These are phyloP conservation scores for Globisporangium iwayamae DNA, from an alignment of 352 stramenopile species.

Conservation along the genomic window DNA sequence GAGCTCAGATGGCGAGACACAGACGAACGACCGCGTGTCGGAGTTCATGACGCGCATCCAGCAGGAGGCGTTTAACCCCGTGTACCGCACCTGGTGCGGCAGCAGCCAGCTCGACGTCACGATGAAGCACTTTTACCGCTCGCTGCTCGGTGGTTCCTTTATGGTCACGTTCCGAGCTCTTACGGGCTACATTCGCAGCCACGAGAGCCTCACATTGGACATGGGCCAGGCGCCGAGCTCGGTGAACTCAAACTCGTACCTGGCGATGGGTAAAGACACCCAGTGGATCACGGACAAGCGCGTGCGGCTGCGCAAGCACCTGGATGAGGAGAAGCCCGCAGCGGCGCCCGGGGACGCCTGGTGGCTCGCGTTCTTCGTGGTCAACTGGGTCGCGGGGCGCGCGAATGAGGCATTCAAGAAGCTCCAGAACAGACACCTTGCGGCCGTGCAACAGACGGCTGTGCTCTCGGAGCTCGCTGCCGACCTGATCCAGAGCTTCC, in stretches of 20 bases:
- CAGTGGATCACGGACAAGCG: slow-evolving; percentile 57
- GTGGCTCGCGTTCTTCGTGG: slow-evolving; percentile 57
- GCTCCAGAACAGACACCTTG: slow-evolving; percentile 27
- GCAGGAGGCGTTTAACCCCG: slow-evolving; percentile 19
- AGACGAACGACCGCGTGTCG: slow-evolving; percentile 22
- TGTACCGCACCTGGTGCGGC: slow-evolving; percentile 31
- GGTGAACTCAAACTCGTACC: slow-evolving; percentile 21
- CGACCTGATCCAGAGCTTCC: slow-evolving; percentile 32
- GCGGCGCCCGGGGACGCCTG: slow-evolving; percentile 33
- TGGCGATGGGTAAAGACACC: slow-evolving; percentile 32
- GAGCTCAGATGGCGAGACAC: slow-evolving; percentile 30
- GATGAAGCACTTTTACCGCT: slow-evolving; percentile 41
- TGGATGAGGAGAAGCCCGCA: slow-evolving; percentile 26
- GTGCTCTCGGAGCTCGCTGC: slow-evolving; percentile 24
- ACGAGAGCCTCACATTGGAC: slow-evolving; percentile 26
- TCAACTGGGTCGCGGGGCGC: slow-evolving; percentile 44
- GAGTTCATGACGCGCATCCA: slow-evolving; percentile 30
- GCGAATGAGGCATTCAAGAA: slow-evolving; percentile 32
- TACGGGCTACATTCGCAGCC: slow-evolving; percentile 26
- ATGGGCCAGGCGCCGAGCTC: slow-evolving; percentile 25
- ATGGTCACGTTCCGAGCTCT: slow-evolving; percentile 30
- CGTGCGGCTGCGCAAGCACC: slow-evolving; percentile 39
- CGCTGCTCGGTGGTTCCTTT: slow-evolving; percentile 39
- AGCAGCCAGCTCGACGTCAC: slow-evolving; percentile 34
- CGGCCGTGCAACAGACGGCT: slow-evolving; percentile 14